Base-by-base conservation (phyloP, 352 stramenopile genomes). In the Globisporangium iwayamae region DNA sequence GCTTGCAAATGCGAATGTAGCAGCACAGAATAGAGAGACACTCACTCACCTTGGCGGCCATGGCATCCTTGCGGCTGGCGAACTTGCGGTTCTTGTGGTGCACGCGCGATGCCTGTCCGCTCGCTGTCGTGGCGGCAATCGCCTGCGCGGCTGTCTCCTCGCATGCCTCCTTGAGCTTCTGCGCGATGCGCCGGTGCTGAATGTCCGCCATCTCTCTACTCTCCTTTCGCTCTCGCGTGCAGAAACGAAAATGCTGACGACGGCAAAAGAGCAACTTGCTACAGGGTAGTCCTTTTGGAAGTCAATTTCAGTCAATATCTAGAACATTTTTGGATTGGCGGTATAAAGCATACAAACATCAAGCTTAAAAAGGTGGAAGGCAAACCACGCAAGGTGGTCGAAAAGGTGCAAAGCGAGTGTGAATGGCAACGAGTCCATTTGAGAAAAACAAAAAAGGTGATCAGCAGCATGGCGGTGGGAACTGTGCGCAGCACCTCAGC, bases 31-130 rank as follows among this genome's bases (percentile, higher is more conserved):
- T 28, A 28, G 25, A 28, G 25, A 28, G 25, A 28, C 25, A 8
- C 34, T 39, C 62, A 22, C 66, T 48, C 60, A 80, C 81, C 75
- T 91, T 93, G 69, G 84, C 84, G 50, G 73, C 82, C 84, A 87
- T 91, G 55, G 85, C 86, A 48, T 94, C 83, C 73, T 91, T 91
- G 30, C 81, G 77, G 51, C 79, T 92, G 38, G 73, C 74, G 62
- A 93, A 94, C 62, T 94, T 93, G 72, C 79, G 75, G 62, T 92
- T 92, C 62, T 93, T 94, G 78, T 91, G 83, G 67, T 94, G 85
- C 59, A 94, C 79, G 41, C 75, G 81, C 54, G 74, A 78, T 1
- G 86, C 86, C 62, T 94, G 83, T 3, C 86, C 86, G 6, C 77
- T 88, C 28, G 71, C 77, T 0, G 69, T 88, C 14, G 86, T 93